Base-by-base conservation (phyloP, 495 filamentous ascomycete genomes). In the Xylaria bambusicola region DNA sequence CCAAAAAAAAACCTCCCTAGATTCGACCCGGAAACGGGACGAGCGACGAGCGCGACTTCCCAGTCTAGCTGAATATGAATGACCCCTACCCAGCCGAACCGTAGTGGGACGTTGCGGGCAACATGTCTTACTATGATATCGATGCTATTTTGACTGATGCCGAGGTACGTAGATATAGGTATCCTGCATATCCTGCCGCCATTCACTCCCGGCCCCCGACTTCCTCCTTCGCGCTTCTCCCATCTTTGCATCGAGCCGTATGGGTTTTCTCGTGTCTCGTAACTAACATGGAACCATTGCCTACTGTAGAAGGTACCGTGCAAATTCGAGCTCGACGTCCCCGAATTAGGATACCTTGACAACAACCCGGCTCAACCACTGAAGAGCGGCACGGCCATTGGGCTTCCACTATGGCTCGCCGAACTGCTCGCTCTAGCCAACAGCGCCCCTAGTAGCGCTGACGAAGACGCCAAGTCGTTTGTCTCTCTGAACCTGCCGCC, bases 351-450 rank as follows among this genome's bases (percentile, higher is more conserved):
- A 55, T 89, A 93, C 69, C 78, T 98, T 50, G 92, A 97, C 67
- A 94, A 92, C 68, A 80, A 75, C 45, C 67, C 79, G 3, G 66
- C 68, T 8, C 77, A 76, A 23, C 70, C 78, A n/a, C 88, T 98
- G 62, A 92, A 91, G 74, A 73, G 86, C 42, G 89, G 90, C 33
- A 92, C 90, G 2, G 84, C 84, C 29, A 78, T 97, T 55, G 85
- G 88, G 56, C 85, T 98, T 0, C 95, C 94, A 35, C 80, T 98
- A 71, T 98, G 95, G 95, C 86, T 98, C n/a, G 91, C 89, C 57
- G 91, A 97, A 75, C 93, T 96, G 82, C 88, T 98, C 26, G 93
- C 91, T 44, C 88, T 96, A 45, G 88, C 88, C 56, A 82, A 80
- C 41, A 81, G 84, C 29, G 73, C 85, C 56, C 82, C 80, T 20